Conservation (phyloP, 1,284 basidiomycete species). For the Chiua sp. region DNA sequence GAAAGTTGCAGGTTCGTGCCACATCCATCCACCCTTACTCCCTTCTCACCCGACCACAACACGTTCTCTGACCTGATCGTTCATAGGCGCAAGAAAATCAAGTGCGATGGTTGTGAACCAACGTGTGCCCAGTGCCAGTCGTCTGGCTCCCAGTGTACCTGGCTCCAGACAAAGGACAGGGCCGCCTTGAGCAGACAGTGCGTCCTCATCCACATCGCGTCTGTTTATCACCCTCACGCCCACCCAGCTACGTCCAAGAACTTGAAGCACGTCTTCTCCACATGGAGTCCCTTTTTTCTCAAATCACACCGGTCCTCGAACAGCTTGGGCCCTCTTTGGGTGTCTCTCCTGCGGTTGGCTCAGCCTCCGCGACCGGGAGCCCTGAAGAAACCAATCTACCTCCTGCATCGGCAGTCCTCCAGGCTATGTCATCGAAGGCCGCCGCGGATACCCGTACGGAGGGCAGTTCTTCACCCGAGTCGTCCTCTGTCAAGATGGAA, state of each 20-base stretch:
- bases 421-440: slow-evolving; percentile 49
- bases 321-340: slow-evolving; percentile 62
- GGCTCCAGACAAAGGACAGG: slow-evolving; percentile 87
- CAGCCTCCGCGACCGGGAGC: slow-evolving; percentile 37
- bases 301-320: slow-evolving; percentile 77
- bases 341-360: slow-evolving; percentile 37
- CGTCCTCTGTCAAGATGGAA: slow-evolving; percentile 63
- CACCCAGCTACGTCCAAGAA: slow-evolving; percentile 81
- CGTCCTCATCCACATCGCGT: slow-evolving; percentile 37
- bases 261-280: slow-evolving; percentile 82
- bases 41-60: slow-evolving; percentile 19
- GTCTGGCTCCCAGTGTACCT: slow-evolving; percentile 78
- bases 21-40: slow-evolving; percentile 16
- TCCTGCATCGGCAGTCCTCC: slow-evolving; percentile 45
- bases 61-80: slow-evolving; percentile 21
- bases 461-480: slow-evolving; percentile 41
- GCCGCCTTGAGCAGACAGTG: slow-evolving; percentile 86
- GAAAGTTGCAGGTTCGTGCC: slow-evolving; percentile 78
- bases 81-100: slow-evolving; percentile 84
- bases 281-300: slow-evolving; percentile 81
- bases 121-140: slow-evolving; percentile 81
- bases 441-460: slow-evolving; percentile 36
- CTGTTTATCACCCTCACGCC: slow-evolving; percentile 24
- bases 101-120: slow-evolving; percentile 84
- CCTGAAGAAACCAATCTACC: slow-evolving; percentile 37